phyloP scores from a whole-genome alignment of 345 rosid genomes.

The Alliaria petiolata region DNA sequence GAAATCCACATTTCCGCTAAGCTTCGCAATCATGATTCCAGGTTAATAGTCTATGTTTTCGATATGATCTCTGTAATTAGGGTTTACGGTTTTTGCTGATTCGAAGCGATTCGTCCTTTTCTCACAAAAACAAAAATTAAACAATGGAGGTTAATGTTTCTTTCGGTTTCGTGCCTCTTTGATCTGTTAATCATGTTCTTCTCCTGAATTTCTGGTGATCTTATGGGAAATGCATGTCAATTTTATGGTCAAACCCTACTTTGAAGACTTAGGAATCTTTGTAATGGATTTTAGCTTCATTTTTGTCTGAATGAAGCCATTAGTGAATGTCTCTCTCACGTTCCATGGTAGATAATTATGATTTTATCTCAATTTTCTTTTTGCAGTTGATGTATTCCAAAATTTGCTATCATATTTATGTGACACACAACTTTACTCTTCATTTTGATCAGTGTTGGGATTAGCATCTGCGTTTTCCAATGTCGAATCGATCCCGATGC shows the following conservation, averaged over 20 bases:
- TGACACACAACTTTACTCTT: not conserved
- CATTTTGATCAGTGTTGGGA: not conserved
- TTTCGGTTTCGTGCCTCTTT: not conserved
- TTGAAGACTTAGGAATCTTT: too few relatives aligned
- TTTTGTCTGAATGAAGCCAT: not conserved
- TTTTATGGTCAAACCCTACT: not conserved
- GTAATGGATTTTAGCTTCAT: too few relatives aligned
- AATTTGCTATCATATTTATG: not conserved
- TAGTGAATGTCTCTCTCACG: not conserved
- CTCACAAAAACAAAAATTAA: not conserved
- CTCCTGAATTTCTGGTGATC: not conserved
- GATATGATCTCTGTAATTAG: not conserved
- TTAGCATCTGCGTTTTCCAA: not conserved
- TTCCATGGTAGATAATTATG: too few relatives aligned
- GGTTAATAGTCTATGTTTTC: not conserved
- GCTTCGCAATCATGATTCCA: conserved; percentile 3
- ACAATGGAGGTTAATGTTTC: not conserved
- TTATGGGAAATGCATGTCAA: too few relatives aligned
- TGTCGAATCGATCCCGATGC: conserved; percentile 17
- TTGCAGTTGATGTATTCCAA: not conserved
- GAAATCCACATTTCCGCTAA: not conserved
- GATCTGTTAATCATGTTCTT: not conserved
- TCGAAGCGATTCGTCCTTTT: not conserved
- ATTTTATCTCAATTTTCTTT: not conserved
- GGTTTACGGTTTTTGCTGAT: not conserved